Evolutionary conservation across 768 basidiomycete genomes (phyloP).

Genomic region (Macrolepiota albuminosa): DNA sequence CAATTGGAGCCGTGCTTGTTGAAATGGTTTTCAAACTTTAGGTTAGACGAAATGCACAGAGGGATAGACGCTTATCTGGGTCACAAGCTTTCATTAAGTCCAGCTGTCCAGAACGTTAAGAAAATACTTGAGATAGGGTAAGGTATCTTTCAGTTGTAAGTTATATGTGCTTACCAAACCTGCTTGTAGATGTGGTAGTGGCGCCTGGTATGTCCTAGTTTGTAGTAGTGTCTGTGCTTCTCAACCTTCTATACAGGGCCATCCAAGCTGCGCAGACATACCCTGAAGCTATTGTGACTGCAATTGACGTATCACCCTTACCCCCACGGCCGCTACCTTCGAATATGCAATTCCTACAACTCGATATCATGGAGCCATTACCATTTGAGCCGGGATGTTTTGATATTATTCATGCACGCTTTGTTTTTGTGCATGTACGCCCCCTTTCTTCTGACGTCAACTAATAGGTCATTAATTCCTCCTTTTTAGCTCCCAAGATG

Average conservation of each 20-base stretch:
- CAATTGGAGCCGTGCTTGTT: not conserved
- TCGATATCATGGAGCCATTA: not conserved
- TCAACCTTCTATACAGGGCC: not conserved
- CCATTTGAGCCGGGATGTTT: not conserved
- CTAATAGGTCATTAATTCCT: too few species aligned
- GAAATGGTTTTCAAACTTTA: not conserved
- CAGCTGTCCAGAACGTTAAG: not conserved
- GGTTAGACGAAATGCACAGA: constrained; percentile 8
- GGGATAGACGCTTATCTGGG: not conserved
- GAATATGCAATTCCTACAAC: constrained; percentile 2
- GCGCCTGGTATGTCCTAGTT: constrained; percentile 2
- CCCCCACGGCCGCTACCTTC: not conserved
- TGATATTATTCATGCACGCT: not conserved
- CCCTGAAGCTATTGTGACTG: constrained; percentile 5
- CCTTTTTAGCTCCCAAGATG: not conserved
- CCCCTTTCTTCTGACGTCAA: not conserved
- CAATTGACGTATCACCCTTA: constrained; percentile 6
- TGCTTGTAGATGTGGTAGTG: not conserved
- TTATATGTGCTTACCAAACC: not conserved
- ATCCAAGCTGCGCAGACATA: constrained; percentile 6
- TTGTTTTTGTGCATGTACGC: not conserved
- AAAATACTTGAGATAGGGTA: constrained; percentile 7
- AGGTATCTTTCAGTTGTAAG: not conserved
- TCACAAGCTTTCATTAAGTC: constrained; percentile 5
- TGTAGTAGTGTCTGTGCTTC: not conserved